Percentiles rank a stretch among this genome's conserved stretches.
Evolutionary conservation across 2,329 filamentous ascomycete species (phyloP).

Genomic region (Niveomyces coronatus): DNA sequence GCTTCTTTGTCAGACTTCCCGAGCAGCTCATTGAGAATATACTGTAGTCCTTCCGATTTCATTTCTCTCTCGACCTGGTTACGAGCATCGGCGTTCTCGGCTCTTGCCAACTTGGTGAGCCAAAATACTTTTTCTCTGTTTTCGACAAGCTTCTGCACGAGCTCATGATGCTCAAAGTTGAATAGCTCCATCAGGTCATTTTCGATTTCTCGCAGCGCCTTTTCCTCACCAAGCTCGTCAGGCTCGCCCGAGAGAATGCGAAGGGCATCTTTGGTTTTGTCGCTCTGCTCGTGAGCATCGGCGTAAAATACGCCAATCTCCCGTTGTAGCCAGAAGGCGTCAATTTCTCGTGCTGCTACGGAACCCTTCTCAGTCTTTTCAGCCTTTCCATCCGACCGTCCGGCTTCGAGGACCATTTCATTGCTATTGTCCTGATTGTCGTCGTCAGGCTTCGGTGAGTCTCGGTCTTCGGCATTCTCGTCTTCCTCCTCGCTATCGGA

Average conservation of each 20-base stretch:
- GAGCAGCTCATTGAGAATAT: constrained; percentile 79
- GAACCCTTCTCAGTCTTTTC: constrained; percentile 46
- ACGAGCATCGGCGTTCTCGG: constrained; percentile 68
- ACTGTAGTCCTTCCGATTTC: constrained; percentile 74
- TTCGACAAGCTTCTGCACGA: constrained; percentile 81
- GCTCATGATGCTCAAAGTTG: constrained; percentile 90
- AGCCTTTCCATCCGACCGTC: constrained; percentile 33
- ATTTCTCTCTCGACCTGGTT: constrained; percentile 81
- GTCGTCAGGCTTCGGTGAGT: constrained; percentile 39
- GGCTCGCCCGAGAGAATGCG: constrained; percentile 69
- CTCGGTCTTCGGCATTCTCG: constrained; percentile 50
- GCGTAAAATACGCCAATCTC: constrained; percentile 82
- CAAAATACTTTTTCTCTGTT: constrained; percentile 94
- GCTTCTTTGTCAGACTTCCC: constrained; percentile 53
- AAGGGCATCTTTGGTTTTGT: constrained; percentile 80
- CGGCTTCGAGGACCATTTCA: constrained; percentile 75
- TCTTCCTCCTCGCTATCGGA: constrained; percentile 69
- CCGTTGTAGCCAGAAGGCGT: constrained; percentile 93
- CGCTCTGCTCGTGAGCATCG: constrained; percentile 86
- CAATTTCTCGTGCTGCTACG: constrained; percentile 79
- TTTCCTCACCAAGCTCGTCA: constrained; percentile 63
- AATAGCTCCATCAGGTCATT: constrained; percentile 98
- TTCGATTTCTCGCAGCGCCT: constrained; percentile 82
- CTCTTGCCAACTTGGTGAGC: constrained; percentile 78
- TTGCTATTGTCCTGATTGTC: constrained; percentile 56